phyloP scores from a whole-genome alignment of 148 eudicot species.

The Cornus suecica region DNA sequence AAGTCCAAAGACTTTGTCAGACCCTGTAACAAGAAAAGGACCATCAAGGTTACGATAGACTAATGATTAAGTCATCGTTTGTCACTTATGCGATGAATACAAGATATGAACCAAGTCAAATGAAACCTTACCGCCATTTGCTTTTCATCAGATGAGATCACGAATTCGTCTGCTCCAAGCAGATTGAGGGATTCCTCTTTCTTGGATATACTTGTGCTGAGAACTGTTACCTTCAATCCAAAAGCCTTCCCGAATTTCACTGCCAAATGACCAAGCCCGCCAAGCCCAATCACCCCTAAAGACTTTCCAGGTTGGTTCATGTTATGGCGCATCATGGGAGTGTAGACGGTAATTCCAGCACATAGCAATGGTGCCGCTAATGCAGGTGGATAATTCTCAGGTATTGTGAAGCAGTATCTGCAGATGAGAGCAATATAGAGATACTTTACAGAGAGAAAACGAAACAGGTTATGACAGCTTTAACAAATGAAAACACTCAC shows the following conservation, averaged over 20 bases:
- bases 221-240: slow-evolving; percentile 71
- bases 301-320: slow-evolving; percentile 85
- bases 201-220: slow-evolving; percentile 74
- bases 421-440: slow-evolving; percentile 2
- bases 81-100: background rate
- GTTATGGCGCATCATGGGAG: slow-evolving; percentile 71
- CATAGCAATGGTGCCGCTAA: slow-evolving; percentile 75
- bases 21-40: slow-evolving; percentile 31
- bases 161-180: slow-evolving; percentile 69
- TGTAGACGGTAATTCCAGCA: slow-evolving; percentile 80
- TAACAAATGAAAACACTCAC: background rate
- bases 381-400: slow-evolving; percentile 58
- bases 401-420: slow-evolving; percentile 72
- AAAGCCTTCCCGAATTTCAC: slow-evolving; percentile 87
- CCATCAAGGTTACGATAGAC: background rate
- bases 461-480: background rate
- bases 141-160: slow-evolving; percentile 57
- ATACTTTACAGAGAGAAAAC: too few species aligned
- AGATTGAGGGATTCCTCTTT: slow-evolving; percentile 55
- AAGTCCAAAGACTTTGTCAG: slow-evolving; percentile 60
- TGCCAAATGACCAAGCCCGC: slow-evolving; percentile 86
- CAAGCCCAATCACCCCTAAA: slow-evolving; percentile 78
- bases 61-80: background rate
- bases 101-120: background rate
- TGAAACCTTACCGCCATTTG: slow-evolving; percentile 46